phyloP scores from a whole-genome alignment of 352 stramenopile species.

The Phytophthora meadii region DNA sequence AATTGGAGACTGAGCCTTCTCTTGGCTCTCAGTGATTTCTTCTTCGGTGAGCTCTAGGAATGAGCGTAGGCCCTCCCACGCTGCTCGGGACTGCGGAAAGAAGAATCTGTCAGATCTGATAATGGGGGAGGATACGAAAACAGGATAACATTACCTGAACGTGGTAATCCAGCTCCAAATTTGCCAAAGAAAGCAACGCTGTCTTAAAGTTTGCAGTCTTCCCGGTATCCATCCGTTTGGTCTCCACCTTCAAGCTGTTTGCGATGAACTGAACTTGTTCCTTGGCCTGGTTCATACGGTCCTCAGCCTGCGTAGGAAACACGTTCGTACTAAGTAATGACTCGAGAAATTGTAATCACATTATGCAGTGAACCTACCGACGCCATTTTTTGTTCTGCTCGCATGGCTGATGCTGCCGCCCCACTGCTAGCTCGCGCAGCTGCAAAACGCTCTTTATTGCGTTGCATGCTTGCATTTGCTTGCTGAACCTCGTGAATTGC shows the following conservation, averaged over 20 bases:
- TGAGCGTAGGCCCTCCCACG: slow-evolving; percentile 79
- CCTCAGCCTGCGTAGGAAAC: slow-evolving; percentile 63
- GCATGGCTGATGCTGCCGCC: slow-evolving; percentile 85
- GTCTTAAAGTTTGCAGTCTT: slow-evolving; percentile 84
- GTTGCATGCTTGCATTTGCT: slow-evolving; percentile 90
- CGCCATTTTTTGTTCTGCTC: slow-evolving; percentile 89
- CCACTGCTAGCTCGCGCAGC: slow-evolving; percentile 85
- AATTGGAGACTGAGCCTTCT: slow-evolving; percentile 53
- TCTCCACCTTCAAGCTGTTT: slow-evolving; percentile 86
- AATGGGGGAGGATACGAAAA: not conserved
- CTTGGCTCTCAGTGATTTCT: slow-evolving; percentile 65
- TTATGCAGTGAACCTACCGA: slow-evolving; percentile 46
- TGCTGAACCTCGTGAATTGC: slow-evolving; percentile 88
- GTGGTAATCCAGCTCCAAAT: slow-evolving; percentile 84
- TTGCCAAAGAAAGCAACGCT: slow-evolving; percentile 77
- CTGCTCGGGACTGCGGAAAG: slow-evolving; percentile 57
- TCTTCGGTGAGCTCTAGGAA: slow-evolving; percentile 62
- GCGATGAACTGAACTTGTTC: slow-evolving; percentile 91
- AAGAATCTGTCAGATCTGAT: slow-evolving; percentile 12
- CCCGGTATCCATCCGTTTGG: slow-evolving; percentile 82
- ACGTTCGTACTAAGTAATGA: not conserved
- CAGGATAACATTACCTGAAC: slow-evolving; percentile 52
- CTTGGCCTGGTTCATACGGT: slow-evolving; percentile 87
- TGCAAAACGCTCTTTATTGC: slow-evolving; percentile 90
- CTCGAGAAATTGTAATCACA: not conserved